Conservation (phyloP, 2,329 filamentous ascomycete genomes). For the Fusarium sp. region DNA sequence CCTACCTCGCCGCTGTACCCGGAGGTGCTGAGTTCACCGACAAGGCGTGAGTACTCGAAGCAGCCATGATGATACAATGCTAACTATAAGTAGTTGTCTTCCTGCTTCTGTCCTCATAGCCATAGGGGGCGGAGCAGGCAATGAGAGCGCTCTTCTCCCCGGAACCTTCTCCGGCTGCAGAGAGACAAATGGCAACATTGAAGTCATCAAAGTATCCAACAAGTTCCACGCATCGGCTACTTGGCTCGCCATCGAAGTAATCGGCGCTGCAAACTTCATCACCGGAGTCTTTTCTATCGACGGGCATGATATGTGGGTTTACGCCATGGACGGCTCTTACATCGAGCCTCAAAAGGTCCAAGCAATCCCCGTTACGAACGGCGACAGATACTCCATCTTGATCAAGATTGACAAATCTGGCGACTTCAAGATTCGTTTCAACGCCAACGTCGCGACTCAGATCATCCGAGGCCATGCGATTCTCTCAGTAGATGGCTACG, state of each 20-base stretch:
- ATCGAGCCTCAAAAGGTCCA: conserved; percentile 63
- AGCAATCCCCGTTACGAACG: conserved; percentile 60
- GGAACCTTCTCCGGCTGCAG: conserved; percentile 60
- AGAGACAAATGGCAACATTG: conserved; percentile 56
- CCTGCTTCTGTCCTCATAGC: conserved; percentile 55
- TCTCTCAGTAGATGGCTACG: conserved; percentile 53
- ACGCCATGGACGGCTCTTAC: conserved; percentile 65
- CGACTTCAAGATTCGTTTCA: conserved; percentile 65
- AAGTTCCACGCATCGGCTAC: conserved; percentile 28
- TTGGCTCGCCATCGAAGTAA: conserved; percentile 66
- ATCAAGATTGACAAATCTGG: conserved; percentile 59
- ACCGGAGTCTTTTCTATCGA: conserved; percentile 61
- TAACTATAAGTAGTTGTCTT: conserved; percentile 35
- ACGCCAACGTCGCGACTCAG: conserved; percentile 61
- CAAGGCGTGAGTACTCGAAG: conserved; percentile 50
- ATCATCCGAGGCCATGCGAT: conserved; percentile 64
- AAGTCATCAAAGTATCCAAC: conserved; percentile 58
- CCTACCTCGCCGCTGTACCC: conserved; percentile 45
- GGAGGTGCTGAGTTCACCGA: conserved; percentile 52
- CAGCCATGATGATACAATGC: fast-evolving
- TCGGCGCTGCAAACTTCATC: conserved; percentile 62
- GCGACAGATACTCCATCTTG: conserved; percentile 64
- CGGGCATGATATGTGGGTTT: conserved; percentile 64
- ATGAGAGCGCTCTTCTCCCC: conserved; percentile 54
- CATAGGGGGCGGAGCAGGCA: conserved; percentile 43